Base-by-base conservation (phyloP, 1,284 basidiomycete species). In the Trichosporon sp. region DNA sequence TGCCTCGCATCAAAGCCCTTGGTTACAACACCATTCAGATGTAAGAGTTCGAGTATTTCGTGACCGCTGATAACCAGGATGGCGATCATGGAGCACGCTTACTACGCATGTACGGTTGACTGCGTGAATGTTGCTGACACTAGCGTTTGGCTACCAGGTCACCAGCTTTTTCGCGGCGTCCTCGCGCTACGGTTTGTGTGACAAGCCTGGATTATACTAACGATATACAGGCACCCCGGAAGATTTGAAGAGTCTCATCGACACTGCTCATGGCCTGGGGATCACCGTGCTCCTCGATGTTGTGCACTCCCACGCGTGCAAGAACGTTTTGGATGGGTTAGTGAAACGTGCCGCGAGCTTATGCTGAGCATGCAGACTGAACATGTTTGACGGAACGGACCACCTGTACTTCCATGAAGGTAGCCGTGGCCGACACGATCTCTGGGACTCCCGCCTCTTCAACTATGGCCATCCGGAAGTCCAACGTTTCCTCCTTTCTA, bases 121-220 rank as follows among this genome's bases (percentile, higher is more conserved):
- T 48, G 38, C 67, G 26, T 2, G 75, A 5, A 14, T 54, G 51
- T 54, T 69, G 70, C 74, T 73, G 19, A 71, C 70, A 70, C 7
- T 75, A 91, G 94, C 95, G 1, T 99, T 99, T 79, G 96, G 96
- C 14, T 99, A 99, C 84, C 96, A 99, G 84, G 91, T 99, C 10
- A 98, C 95, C 37, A 96, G 89, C 84, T 98, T 98, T 87, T 99
- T 99, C 79, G 94, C 96, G n/a, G 92, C 92, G 8, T 96, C 92
- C 76, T 97, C 94, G 63, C 91, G 96, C 38, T 98, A 92, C 79
- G 96, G 82, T 81, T 63, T 40, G 80, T 70, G 19, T n/a, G 8
- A 3, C 19, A 21, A 4, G 21, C 73, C 11, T 2, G 26, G 4
- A 2, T 4, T 14, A 26, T 26, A 26, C 2, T 8, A 2, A 37